Conservation (phyloP, 2,329 filamentous ascomycete genomes). For the Coniochaeta ligniaria region DNA sequence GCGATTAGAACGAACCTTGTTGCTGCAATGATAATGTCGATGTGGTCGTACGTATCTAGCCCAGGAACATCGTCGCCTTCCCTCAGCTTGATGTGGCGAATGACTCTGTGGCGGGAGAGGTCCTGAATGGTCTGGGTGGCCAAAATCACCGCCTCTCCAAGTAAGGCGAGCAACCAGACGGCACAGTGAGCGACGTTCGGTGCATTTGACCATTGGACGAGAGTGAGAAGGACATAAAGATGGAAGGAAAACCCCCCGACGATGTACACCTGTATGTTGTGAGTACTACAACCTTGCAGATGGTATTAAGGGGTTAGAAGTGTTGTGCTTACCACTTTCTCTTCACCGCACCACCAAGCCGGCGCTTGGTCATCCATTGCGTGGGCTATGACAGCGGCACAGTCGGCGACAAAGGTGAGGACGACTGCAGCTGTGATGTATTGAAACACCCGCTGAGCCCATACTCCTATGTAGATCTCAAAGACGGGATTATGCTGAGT, state of each 20-base stretch:
- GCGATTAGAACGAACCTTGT: slow-evolving; percentile 56
- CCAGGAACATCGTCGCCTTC: slow-evolving; percentile 29
- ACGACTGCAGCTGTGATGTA: slow-evolving; percentile 66
- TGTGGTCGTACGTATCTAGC: slow-evolving; percentile 47
- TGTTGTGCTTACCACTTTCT: slow-evolving; percentile 4
- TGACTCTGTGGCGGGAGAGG: slow-evolving; percentile 35
- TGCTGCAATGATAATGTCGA: slow-evolving; percentile 60
- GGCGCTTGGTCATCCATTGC: slow-evolving; percentile 48
- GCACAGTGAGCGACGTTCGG: slow-evolving; percentile 74
- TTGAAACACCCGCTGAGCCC: slow-evolving; percentile 65
- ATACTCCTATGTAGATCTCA: slow-evolving; percentile 49
- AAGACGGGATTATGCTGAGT: slow-evolving; percentile 6
- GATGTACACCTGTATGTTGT: slow-evolving; percentile 65
- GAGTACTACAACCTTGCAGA: background rate
- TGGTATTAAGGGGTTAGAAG: background rate
- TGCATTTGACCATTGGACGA: slow-evolving; percentile 75
- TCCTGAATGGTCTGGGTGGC: slow-evolving; percentile 63
- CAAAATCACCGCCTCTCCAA: slow-evolving; percentile 67
- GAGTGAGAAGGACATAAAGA: slow-evolving; percentile 75
- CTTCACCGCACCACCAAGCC: slow-evolving; percentile 76
- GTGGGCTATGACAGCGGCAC: slow-evolving; percentile 65
- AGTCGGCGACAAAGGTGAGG: slow-evolving; percentile 69
- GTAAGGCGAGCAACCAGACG: slow-evolving; percentile 69
- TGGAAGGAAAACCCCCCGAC: slow-evolving; percentile 82
- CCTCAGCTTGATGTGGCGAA: slow-evolving; percentile 23